These are phyloP conservation scores for Adansonia digitata DNA, from an alignment of 345 rosid genomes.

Conservation along the genomic window DNA sequence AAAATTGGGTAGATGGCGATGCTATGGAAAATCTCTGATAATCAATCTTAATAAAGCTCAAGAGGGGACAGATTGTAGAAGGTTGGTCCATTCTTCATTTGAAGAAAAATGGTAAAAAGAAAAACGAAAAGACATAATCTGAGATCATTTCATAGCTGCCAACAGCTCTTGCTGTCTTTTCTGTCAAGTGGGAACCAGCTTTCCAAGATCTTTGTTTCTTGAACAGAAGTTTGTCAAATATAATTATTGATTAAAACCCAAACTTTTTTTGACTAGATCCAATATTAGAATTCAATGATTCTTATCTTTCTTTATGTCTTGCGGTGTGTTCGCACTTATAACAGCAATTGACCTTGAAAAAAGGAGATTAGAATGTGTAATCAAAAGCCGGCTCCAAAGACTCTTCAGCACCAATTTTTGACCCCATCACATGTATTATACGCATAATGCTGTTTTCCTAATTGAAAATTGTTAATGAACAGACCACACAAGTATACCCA, in stretches of 20 bases:
- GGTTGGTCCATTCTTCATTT: too few relatives aligned
- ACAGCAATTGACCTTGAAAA: not conserved
- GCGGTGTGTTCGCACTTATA: not conserved
- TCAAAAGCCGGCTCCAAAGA: too few relatives aligned
- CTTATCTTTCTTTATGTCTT: not conserved
- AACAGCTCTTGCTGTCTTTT: not conserved
- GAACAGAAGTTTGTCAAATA: not conserved
- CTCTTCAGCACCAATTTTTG: not conserved
- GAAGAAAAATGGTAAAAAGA: too few relatives aligned
- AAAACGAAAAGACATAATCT: not conserved
- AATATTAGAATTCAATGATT: not conserved
- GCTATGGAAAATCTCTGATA: too few relatives aligned
- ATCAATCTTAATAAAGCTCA: not conserved
- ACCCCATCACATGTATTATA: not conserved
- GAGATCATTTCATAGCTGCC: not conserved
- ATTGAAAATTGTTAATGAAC: not conserved
- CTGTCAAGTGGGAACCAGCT: not conserved
- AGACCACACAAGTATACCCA: not conserved
- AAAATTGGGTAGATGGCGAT: too few relatives aligned
- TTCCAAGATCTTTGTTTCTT: not conserved
- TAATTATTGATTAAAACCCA: not conserved
- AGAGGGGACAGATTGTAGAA: not conserved
- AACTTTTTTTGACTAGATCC: not conserved
- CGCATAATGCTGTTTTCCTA: not conserved
- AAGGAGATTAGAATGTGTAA: too few relatives aligned